Evolutionary conservation across 805 yeast species (phyloP).

Genomic region (Metschnikowia corniflorae): DNA sequence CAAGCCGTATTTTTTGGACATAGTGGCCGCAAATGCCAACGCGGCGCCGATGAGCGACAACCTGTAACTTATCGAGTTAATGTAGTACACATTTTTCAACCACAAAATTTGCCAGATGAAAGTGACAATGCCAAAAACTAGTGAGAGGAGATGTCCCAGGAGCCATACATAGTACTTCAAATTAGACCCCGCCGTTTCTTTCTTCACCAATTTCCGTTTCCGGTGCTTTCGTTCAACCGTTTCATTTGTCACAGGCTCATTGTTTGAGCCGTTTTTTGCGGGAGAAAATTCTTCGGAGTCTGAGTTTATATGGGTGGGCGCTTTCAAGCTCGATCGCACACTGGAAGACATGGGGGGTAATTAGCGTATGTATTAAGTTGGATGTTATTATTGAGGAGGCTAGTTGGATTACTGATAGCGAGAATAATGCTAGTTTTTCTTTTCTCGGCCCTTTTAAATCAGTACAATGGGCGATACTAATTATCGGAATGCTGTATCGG

Average conservation of each 20-base stretch:
- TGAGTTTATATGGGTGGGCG: no score
- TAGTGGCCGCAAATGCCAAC: constrained; percentile 49
- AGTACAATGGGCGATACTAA: no score
- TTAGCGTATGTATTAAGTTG: no score
- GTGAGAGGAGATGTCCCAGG: constrained; percentile 48
- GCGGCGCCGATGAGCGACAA: constrained; percentile 55
- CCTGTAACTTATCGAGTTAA: constrained; percentile 53
- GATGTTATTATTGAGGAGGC: no score
- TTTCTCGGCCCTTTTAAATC: no score
- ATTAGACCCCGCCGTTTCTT: constrained; percentile 29
- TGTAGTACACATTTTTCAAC: constrained; percentile 36
- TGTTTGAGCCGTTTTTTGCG: not conserved
- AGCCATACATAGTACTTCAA: constrained; percentile 51
- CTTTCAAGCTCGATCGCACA: no score
- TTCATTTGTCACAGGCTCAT: constrained; percentile 11
- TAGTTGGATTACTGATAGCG: no score
- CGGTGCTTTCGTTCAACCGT: constrained; percentile 15
- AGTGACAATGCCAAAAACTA: constrained; percentile 43
- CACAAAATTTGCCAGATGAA: constrained; percentile 38
- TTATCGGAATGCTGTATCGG: no score
- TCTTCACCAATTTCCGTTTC: constrained; percentile 30
- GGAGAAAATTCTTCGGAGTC: no score
- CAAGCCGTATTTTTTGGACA: constrained; percentile 57
- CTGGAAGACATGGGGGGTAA: no score
- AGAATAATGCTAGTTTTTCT: no score